Base-by-base conservation (phyloP, 225 moss, liverwort and hornwort genomes). In the Bryoerythrophyllum caledonicum region DNA sequence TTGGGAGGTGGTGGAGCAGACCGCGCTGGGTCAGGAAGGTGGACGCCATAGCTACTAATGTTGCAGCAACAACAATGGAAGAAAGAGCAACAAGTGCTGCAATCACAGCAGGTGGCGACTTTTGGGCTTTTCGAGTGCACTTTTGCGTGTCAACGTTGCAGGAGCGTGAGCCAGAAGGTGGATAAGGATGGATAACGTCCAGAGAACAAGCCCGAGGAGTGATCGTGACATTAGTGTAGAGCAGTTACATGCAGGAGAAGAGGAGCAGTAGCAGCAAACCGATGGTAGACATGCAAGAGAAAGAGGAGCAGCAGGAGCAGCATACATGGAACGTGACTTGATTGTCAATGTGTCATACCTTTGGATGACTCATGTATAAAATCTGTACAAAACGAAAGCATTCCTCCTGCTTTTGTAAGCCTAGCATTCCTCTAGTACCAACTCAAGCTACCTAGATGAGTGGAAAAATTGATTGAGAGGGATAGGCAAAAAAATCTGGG, bases 181-280 rank as follows among this genome's bases (percentile, higher is more conserved):
- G 82, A 82, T 82, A 74, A 82, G 78, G 78, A 58, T 64, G 82
- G 58, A 69, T 78, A 69, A 62, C 63, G 44, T 26, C 34, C 35
- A 60, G 67, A 23, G 20, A 30, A 69, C 20, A 52, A 69, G 21
- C 60, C 1, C 9, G 3, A 38, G 54, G 23, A 32, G 48, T 68
- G 28, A 60, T 30, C 32, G 55, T 25, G 32, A 68, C 38, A 16
- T 10, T 1, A 55, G n/a, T 40, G 37, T 11, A 52, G 60, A 41
- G 19, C 10, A 8, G 37, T 44, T 11, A 43, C 43, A 43, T 43
- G 43, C 43, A 44, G 14, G 44, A 44, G 44, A 44, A 14, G 44
- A 44, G 14, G 14, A 44, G 4, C 40, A 44, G n/a, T n/a, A n/a
- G n/a, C n/a, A n/a, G 34, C 6, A 34, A 30, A 34, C 34, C 5